Base-by-base conservation (phyloP, 2,329 filamentous ascomycete species). In the Aspergillus sp. region DNA sequence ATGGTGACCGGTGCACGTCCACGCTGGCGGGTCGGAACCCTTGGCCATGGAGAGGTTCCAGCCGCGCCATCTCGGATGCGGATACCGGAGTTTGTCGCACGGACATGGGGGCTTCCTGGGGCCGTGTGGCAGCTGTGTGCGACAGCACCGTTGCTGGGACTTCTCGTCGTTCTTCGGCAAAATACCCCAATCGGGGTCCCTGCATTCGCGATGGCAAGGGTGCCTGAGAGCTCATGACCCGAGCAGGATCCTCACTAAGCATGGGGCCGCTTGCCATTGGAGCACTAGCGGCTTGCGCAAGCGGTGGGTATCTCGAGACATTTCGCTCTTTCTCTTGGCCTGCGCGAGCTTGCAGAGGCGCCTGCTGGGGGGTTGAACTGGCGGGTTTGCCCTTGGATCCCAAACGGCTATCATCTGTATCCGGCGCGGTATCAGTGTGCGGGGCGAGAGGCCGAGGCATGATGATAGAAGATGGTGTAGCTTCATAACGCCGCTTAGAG, bases 401-500 rank as follows among this genome's bases (percentile, higher is more conserved):
- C 50, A 70, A 65, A n/a, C 71, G 69, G 42, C 57, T 65, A 36
- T 75, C 73, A 21, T 75, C 73, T 2, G 66, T 39, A 49, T 78
- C 77, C 5, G 69, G 61, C 32, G 70, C 66, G 19, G 65, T 52
- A 17, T 81, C 79, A n/a, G 71, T 74, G 64, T 75, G 79, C 17
- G 76, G 79, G 23, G 75, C 80, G 56, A 79, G 70, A 23, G 73
- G 75, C 39, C 78, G 73, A 58, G 77, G 78, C 53, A 72, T 66
- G 38, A 71, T 67, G 36, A 78, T 75, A 17, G 75, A 69, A 4
- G 78, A 77, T 1, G 78, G 75, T 13, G 76, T 77, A 39, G 77
- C 72, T 63, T 82, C 80, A 60, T 82, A 80, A n/a, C 79, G 77
- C 57, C 81, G 74, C 68, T 82, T 82, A 15, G 77, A 72, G n/a